phyloP scores from a whole-genome alignment of 2,329 filamentous ascomycete genomes.

The Myriosclerotinia curreyana region DNA sequence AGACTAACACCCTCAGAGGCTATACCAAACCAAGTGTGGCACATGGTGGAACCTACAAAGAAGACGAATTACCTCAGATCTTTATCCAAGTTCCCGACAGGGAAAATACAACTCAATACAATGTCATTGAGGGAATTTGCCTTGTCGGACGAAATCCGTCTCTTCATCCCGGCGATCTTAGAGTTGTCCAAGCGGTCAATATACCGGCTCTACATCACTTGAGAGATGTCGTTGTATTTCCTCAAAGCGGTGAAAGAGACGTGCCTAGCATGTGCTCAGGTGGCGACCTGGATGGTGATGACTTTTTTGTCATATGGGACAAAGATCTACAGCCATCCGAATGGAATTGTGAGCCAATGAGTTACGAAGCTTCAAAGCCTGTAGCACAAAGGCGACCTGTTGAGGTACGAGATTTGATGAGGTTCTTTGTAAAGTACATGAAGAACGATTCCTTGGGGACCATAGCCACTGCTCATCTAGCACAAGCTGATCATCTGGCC shows the following conservation, averaged over 20 bases:
- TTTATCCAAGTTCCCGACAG: slow-evolving; percentile 76
- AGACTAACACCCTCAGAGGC: slow-evolving; percentile 72
- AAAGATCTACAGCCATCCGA: slow-evolving; percentile 62
- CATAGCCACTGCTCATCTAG: slow-evolving; percentile 82
- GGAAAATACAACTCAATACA: slow-evolving; percentile 51
- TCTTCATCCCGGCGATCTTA: slow-evolving; percentile 86
- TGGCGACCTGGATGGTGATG: slow-evolving; percentile 92
- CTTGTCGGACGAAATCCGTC: slow-evolving; percentile 89
- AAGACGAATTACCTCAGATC: slow-evolving; percentile 70
- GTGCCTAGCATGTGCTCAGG: slow-evolving; percentile 93
- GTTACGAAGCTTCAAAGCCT: slow-evolving; percentile 61
- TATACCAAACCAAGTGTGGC: slow-evolving; percentile 52
- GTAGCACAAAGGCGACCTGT: slow-evolving; percentile 59
- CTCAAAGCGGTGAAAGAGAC: slow-evolving; percentile 77
- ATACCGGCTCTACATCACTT: slow-evolving; percentile 70
- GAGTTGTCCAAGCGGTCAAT: slow-evolving; percentile 82
- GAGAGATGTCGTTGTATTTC: slow-evolving; percentile 82
- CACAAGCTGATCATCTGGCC: slow-evolving; percentile 62
- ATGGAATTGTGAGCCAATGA: slow-evolving; percentile 76
- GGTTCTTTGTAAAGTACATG: slow-evolving; percentile 90
- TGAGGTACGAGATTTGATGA: slow-evolving; percentile 67
- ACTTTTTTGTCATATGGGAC: slow-evolving; percentile 95
- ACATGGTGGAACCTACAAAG: slow-evolving; percentile 39
- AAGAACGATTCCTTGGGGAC: slow-evolving; percentile 78
- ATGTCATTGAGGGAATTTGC: slow-evolving; percentile 72